Percentiles rank a stretch among this genome's conserved stretches.
Evolutionary conservation across 2,329 filamentous ascomycete species (phyloP).

Genomic region (Cadophora gregata): DNA sequence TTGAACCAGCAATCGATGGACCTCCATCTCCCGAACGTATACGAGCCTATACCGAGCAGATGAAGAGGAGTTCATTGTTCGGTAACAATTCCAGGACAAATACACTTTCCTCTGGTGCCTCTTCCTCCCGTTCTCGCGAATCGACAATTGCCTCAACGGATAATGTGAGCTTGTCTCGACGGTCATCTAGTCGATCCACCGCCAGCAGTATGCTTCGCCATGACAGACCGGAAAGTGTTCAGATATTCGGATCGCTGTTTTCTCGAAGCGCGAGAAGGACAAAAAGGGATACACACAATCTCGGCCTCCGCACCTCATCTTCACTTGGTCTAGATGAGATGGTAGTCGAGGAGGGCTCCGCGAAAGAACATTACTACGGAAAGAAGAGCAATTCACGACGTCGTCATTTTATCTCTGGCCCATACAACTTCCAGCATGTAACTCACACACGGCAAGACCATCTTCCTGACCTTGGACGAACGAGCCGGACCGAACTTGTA

Average conservation of each 20-base stretch:
- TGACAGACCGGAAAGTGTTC: slow-evolving; percentile 64
- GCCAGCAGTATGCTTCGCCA: slow-evolving; percentile 56
- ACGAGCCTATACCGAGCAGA: slow-evolving; percentile 63
- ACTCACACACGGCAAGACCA: slow-evolving; percentile 61
- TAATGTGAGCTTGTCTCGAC: slow-evolving; percentile 55
- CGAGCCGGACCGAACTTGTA: slow-evolving; percentile 50
- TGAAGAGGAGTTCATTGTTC: slow-evolving; percentile 58
- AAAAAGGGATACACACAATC: slow-evolving; percentile 54
- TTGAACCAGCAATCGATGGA: slow-evolving; percentile 64
- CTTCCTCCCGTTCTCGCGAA: slow-evolving; percentile 56
- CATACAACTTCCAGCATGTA: slow-evolving; percentile 72
- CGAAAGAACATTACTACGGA: slow-evolving; percentile 37
- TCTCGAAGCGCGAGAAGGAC: slow-evolving; percentile 56
- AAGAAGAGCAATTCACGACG: slow-evolving; percentile 26
- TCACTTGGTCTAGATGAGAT: slow-evolving; percentile 25
- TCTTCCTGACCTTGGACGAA: slow-evolving; percentile 49
- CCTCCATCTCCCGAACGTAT: slow-evolving; percentile 66
- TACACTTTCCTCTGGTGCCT: slow-evolving; percentile 61
- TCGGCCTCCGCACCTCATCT: slow-evolving; percentile 26
- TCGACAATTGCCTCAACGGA: slow-evolving; percentile 39
- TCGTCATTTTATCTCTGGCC: slow-evolving; percentile 57
- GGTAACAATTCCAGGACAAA: slow-evolving; percentile 53
- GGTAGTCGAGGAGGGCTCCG: slow-evolving; percentile 29
- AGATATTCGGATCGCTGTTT: slow-evolving; percentile 65
- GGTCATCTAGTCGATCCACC: slow-evolving; percentile 62